Evolutionary conservation across 352 stramenopile genomes (phyloP), one percentile per base, ranked within the genome.

Genomic region (Globisporangium carolinianum): DNA sequence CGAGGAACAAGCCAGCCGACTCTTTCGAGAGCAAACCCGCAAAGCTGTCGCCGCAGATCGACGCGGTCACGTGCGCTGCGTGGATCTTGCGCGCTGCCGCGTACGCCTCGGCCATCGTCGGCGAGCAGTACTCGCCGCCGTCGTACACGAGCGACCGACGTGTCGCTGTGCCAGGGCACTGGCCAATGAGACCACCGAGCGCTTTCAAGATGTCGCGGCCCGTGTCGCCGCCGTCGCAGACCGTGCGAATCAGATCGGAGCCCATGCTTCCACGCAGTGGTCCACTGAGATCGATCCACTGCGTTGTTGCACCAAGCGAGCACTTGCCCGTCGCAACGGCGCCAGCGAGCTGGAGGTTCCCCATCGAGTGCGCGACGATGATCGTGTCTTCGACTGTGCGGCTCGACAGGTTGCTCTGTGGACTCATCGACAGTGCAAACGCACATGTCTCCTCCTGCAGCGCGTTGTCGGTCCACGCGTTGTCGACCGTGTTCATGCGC

Each of bases 311-410:
- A 9, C 55, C 60, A 9, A 65, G 53, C 35, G 43, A 51, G n/a
- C 60, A 65, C 42, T 61, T 60, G 8, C 60, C 60, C 7, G 51
- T 65, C 6, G 60, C 60, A 8, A 65, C 66, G 3, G 80, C 78
- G 35, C 71, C 68, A 0, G 60, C 63, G 15, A 87, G 37, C 41
- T 80, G 72, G 11, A 88, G 60, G 57, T 82, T 87, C 8, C 63
- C 80, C 76, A 88, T 85, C 17, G 77, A 91, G 55, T 91, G 77
- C 4, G 63, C 68, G 3, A 91, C 53, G 39, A 86, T 62, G 65
- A 88, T 88, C 8, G 78, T 81, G 56, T 87, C 68, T 58, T 79
- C 69, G 65, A 87, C 71, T 11, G 69, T 79, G n/a, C 61, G 61
- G 7, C 64, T 73, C 11, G 53, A 47, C 0, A 35, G 2, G 48